Evolutionary conservation across 306 rosid species (phyloP).

Genomic region (Acacia melanoxylon): DNA sequence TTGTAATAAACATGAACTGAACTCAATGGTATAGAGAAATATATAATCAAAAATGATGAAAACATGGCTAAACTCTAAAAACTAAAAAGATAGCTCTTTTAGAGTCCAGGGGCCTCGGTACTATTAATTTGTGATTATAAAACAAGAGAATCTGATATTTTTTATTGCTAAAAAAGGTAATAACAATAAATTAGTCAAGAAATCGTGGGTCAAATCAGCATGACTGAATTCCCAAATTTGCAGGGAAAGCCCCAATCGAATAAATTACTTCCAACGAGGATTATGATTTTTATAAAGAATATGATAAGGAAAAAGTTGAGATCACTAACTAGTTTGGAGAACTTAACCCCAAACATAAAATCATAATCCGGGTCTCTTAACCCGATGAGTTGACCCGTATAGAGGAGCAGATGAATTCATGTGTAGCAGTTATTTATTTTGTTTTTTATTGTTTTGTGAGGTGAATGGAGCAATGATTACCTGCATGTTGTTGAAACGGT

Average conservation of each 20-base stretch:
- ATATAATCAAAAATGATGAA: not conserved
- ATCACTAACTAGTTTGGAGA: not conserved
- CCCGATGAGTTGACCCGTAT: not conserved
- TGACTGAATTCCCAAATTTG: not conserved
- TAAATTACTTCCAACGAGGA: not conserved
- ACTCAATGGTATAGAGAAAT: too few relatives aligned
- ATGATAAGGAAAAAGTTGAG: not conserved
- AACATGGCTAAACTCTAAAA: not conserved
- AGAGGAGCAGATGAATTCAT: not conserved
- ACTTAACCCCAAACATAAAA: not conserved
- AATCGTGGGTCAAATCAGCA: not conserved
- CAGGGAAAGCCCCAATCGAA: not conserved
- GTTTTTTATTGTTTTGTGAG: not conserved
- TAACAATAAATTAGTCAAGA: not conserved
- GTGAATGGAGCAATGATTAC: slow-evolving; percentile 31
- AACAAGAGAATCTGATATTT: not conserved
- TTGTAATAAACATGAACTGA: too few relatives aligned
- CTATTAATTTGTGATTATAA: not conserved
- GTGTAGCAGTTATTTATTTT: not conserved
- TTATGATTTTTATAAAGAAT: not conserved
- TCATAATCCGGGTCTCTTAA: not conserved
- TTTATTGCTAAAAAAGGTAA: not conserved
- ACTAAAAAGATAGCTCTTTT: not conserved
- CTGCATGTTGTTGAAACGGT: slow-evolving; percentile 98
- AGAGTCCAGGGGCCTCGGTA: not conserved